Conservation (phyloP, 2,329 filamentous ascomycete genomes). For the Cryphonectria naterciae region DNA sequence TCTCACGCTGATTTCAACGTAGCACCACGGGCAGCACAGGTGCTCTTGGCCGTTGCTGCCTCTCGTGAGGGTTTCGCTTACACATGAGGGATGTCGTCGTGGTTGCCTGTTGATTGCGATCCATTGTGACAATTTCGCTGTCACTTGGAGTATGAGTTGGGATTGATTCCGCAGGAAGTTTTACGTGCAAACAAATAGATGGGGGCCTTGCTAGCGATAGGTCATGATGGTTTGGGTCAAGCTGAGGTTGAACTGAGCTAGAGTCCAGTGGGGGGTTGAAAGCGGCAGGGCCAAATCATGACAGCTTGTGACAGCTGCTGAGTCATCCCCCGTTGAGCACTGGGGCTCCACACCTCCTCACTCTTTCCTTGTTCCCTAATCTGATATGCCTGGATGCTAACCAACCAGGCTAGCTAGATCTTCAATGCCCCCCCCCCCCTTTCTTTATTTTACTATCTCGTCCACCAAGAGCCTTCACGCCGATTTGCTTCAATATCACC, state of each 20-base stretch:
- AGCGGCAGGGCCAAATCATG: neutral
- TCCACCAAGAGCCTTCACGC: neutral
- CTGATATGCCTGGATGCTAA: too few species aligned
- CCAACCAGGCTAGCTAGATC: neutral
- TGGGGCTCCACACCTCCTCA: neutral
- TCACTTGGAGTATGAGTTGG: neutral
- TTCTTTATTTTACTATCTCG: neutral
- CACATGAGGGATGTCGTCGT: conserved; percentile 31
- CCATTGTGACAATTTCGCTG: conserved; percentile 25
- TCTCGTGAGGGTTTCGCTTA: conserved; percentile 13
- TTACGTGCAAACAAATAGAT: neutral
- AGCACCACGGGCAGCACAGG: neutral
- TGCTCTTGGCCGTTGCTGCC: neutral
- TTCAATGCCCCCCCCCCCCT: neutral
- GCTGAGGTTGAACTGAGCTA: neutral
- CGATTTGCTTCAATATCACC: neutral
- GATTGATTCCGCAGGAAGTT: neutral
- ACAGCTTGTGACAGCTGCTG: neutral
- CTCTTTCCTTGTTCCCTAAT: neutral
- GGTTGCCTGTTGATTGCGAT: conserved; percentile 30
- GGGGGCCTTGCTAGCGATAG: neutral
- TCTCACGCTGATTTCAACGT: neutral
- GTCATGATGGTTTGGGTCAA: neutral
- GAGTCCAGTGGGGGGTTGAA: conserved; percentile 10
- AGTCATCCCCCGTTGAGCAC: neutral